These are phyloP conservation scores for Millerozyma miso DNA, from an alignment of 805 yeast species.

Conservation along the genomic window DNA sequence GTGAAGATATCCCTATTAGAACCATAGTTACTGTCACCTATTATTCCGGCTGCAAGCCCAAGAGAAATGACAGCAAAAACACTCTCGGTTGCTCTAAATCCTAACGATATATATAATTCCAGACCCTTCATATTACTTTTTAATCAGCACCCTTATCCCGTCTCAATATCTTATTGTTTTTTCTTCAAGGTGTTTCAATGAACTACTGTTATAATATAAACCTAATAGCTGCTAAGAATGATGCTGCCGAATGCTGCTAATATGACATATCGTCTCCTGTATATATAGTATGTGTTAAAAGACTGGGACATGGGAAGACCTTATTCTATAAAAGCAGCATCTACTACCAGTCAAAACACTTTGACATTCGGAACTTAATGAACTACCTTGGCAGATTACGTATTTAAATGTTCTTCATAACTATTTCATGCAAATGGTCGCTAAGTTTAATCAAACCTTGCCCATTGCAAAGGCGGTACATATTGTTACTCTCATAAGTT, in stretches of 20 bases:
- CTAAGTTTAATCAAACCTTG: constrained; percentile 51
- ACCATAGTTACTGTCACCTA: background rate
- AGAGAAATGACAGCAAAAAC: constrained; percentile 2
- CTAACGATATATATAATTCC: background rate
- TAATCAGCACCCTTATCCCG: no score
- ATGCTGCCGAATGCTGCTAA: background rate
- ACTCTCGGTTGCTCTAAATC: background rate
- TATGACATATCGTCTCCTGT: no score
- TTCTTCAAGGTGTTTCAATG: background rate
- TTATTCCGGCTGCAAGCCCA: constrained; percentile 5
- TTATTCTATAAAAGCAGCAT: no score
- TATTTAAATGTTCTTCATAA: constrained; percentile 31
- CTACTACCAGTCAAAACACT: no score
- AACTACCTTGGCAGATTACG: no score
- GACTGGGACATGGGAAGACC: no score
- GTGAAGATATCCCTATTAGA: constrained; percentile 3
- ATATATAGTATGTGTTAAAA: no score
- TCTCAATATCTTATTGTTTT: no score
- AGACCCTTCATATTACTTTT: background rate
- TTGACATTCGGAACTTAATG: no score
- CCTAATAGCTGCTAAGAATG: background rate
- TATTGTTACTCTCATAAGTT: constrained; percentile 53
- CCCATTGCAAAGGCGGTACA: constrained; percentile 50
- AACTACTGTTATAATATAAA: background rate
- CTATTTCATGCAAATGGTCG: constrained; percentile 44